These are phyloP conservation scores for Gossypium turneri DNA, from an alignment of 345 rosid genomes.

Conservation along the genomic window DNA sequence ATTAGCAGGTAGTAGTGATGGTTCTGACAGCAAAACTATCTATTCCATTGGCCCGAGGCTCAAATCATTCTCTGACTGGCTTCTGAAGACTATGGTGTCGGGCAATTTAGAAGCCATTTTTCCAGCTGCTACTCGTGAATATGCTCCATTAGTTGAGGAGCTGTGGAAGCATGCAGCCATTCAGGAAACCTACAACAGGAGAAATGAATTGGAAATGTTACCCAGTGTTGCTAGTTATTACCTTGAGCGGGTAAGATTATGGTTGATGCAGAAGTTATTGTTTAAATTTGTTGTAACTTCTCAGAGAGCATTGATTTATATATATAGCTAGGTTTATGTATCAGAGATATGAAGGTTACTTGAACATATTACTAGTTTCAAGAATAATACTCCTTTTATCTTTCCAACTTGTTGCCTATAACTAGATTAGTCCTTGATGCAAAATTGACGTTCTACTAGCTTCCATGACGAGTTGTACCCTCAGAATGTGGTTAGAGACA, in stretches of 20 bases:
- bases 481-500: neutral
- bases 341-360: neutral
- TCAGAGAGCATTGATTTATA: neutral
- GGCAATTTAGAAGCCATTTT: conserved; percentile 83
- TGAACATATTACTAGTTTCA: neutral
- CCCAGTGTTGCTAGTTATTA: conserved; percentile 84
- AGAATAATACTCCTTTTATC: neutral
- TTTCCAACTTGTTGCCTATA: neutral
- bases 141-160: conserved; percentile 90
- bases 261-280: conserved; percentile 20
- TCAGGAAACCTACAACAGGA: conserved; percentile 72
- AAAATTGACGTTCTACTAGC: neutral
- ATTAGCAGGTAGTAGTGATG: conserved; percentile 40
- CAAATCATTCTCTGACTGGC: conserved; percentile 91
- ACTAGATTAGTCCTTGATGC: neutral
- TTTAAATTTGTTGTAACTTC: neutral
- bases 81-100: conserved; percentile 81
- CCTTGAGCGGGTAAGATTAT: conserved; percentile 68
- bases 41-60: conserved; percentile 81
- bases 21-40: conserved; percentile 29
- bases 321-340: neutral
- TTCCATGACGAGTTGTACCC: neutral
- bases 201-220: conserved; percentile 69
- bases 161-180: conserved; percentile 86
- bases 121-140: conserved; percentile 95